Conservation (phyloP, 2,329 filamentous ascomycete species). For the Fusarium devonianum region DNA sequence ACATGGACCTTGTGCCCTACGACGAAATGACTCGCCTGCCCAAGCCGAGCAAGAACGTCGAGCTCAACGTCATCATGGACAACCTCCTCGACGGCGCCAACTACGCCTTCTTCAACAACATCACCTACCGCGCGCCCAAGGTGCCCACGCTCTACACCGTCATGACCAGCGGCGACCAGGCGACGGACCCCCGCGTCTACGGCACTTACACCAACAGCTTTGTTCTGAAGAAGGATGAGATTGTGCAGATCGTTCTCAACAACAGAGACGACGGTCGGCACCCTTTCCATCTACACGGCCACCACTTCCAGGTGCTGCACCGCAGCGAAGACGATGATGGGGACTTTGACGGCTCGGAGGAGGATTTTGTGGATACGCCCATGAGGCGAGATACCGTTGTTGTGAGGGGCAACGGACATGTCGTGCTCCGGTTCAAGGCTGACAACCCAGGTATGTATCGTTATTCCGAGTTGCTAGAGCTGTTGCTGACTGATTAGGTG, state of each 20-base stretch:
- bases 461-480: fast-evolving
- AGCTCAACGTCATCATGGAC: conserved; percentile 69
- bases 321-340: conserved; percentile 66
- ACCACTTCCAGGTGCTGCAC: conserved; percentile 73
- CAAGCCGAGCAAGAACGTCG: conserved; percentile 68
- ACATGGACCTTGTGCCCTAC: conserved; percentile 72
- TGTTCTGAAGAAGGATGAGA: conserved; percentile 69
- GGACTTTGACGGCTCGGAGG: conserved; percentile 57
- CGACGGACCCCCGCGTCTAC: conserved; percentile 67
- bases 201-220: conserved; percentile 71
- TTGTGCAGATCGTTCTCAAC: conserved; percentile 81
- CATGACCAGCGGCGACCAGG: conserved; percentile 67
- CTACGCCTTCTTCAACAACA: conserved; percentile 75
- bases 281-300: conserved; percentile 81
- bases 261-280: conserved; percentile 76
- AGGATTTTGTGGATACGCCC: conserved; percentile 60
- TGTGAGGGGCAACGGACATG: conserved; percentile 69
- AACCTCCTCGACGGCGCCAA: conserved; percentile 67
- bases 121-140: conserved; percentile 76
- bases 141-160: conserved; percentile 83
- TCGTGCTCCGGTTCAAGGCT: conserved; percentile 71
- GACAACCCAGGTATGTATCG: conserved; percentile 67
- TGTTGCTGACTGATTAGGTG: conserved; percentile 45
- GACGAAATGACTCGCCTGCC: conserved; percentile 69
- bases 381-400: conserved; percentile 74